A percentile compares a stretch with the other conserved stretches of the same genome.
Conservation (phyloP, 495 filamentous ascomycete genomes). For the Neurospora sp. region DNA sequence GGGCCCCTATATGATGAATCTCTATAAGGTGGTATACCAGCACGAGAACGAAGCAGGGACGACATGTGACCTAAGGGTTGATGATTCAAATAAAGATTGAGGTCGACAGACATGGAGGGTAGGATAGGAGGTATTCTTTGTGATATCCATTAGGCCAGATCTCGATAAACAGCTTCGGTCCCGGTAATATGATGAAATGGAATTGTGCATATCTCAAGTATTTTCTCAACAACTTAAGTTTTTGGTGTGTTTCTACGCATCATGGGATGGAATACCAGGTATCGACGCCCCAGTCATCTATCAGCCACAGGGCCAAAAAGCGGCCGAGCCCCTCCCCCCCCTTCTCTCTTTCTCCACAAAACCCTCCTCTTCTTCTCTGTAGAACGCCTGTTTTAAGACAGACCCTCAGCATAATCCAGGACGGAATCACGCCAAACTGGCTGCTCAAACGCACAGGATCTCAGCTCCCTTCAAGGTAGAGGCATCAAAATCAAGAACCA, state of each 20-base stretch:
- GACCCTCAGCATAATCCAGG: not conserved
- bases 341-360: not conserved
- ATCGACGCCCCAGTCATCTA: not conserved
- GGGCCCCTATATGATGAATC: fast-evolving
- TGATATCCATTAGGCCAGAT: too few species aligned
- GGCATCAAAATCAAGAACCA: not conserved
- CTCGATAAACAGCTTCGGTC: not conserved
- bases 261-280: not conserved
- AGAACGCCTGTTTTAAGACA: too few species aligned
- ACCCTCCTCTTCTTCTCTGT: not conserved
- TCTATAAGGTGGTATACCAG: not conserved
- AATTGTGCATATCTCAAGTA: not conserved
- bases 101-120: too few species aligned
- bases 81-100: too few species aligned
- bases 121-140: too few species aligned
- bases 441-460: not conserved
- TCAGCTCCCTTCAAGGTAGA: too few species aligned
- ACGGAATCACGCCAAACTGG: fast-evolving
- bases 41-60: not conserved
- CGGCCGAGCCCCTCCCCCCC: not conserved
- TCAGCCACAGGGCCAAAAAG: not conserved
- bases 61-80: not conserved
- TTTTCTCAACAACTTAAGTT: not conserved
- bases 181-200: not conserved
- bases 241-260: not conserved